These are phyloP conservation scores for Glaciozyma martinii DNA, from an alignment of 768 basidiomycete species.

Conservation along the genomic window DNA sequence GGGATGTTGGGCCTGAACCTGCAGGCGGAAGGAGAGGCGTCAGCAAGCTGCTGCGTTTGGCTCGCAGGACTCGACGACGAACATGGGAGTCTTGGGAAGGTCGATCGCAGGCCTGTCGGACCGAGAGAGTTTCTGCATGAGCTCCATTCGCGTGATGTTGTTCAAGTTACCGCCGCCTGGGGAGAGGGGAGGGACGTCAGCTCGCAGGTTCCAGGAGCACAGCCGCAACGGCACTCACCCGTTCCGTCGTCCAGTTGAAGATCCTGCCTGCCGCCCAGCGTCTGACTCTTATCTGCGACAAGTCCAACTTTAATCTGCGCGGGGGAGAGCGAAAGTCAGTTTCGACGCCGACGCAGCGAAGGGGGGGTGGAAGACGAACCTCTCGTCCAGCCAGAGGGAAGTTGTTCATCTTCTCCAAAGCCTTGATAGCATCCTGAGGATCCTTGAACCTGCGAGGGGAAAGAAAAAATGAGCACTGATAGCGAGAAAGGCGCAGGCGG, in stretches of 20 bases:
- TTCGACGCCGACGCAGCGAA: background rate
- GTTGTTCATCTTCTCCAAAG: slow-evolving; percentile 96
- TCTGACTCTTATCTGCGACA: slow-evolving; percentile 31
- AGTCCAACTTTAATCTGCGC: slow-evolving; percentile 27
- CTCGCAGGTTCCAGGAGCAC: background rate
- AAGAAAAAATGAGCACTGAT: background rate
- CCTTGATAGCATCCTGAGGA: slow-evolving; percentile 89
- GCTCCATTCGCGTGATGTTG: slow-evolving; percentile 93
- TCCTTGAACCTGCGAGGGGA: slow-evolving; percentile 64
- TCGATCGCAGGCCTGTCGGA: slow-evolving; percentile 42
- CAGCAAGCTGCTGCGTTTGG: background rate
- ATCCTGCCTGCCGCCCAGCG: slow-evolving; percentile 52
- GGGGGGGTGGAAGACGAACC: slow-evolving; percentile 1
- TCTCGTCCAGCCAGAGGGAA: slow-evolving; percentile 88
- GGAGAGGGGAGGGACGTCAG: background rate
- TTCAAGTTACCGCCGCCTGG: slow-evolving; percentile 85
- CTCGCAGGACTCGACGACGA: background rate
- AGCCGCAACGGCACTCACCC: slow-evolving; percentile 47
- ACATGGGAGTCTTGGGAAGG: slow-evolving; percentile 6
- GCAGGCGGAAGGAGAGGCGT: background rate
- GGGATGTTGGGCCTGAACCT: slow-evolving; percentile 73
- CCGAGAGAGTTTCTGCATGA: slow-evolving; percentile 99
- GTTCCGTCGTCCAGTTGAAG: slow-evolving; percentile 56
- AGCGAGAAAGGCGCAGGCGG: background rate
- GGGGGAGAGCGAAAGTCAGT: background rate